phyloP scores from a whole-genome alignment of 176 grass and related monocot genomes.

The Rhynchospora breviuscula region DNA sequence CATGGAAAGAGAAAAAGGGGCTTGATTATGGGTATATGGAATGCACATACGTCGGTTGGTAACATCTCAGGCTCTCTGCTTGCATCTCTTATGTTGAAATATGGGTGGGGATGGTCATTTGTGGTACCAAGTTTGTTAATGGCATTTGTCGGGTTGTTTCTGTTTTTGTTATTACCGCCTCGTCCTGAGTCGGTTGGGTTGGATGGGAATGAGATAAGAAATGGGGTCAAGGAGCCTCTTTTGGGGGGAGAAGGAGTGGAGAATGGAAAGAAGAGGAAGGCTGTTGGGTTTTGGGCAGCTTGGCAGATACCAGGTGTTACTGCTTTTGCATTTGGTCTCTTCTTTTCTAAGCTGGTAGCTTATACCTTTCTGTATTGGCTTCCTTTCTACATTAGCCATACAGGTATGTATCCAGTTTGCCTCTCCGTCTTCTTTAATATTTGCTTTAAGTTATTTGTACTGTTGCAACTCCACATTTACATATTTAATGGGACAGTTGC shows the following conservation, averaged over 20 bases:
- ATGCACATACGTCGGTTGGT: constrained; percentile 74
- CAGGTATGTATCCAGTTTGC: constrained; percentile 40
- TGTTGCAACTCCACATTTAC: neutral
- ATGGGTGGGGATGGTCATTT: constrained; percentile 87
- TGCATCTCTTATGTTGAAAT: constrained; percentile 67
- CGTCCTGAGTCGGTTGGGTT: constrained; percentile 55
- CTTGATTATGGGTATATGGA: constrained; percentile 88
- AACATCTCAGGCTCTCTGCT: constrained; percentile 78
- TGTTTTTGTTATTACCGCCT: constrained; percentile 61
- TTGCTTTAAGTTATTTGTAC: constrained; percentile 20
- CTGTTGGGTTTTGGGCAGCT: constrained; percentile 64
- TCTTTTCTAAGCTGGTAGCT: constrained; percentile 86
- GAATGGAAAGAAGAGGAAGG: constrained; percentile 36
- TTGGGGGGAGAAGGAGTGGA: constrained; percentile 45
- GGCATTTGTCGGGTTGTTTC: constrained; percentile 42
- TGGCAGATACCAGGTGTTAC: constrained; percentile 77
- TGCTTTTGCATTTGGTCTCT: constrained; percentile 66
- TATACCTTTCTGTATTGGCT: constrained; percentile 95
- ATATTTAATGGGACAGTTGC: neutral
- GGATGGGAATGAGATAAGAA: constrained; percentile 29
- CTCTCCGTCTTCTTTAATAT: constrained; percentile 7
- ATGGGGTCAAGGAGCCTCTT: constrained; percentile 48
- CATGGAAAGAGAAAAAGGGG: constrained; percentile 85
- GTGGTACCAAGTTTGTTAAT: constrained; percentile 65
- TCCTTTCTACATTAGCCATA: constrained; percentile 89